A percentile compares a stretch with the other conserved stretches of the same genome.
Conservation (phyloP, 495 filamentous ascomycete species). For the Hypoxylon subgilvum region DNA sequence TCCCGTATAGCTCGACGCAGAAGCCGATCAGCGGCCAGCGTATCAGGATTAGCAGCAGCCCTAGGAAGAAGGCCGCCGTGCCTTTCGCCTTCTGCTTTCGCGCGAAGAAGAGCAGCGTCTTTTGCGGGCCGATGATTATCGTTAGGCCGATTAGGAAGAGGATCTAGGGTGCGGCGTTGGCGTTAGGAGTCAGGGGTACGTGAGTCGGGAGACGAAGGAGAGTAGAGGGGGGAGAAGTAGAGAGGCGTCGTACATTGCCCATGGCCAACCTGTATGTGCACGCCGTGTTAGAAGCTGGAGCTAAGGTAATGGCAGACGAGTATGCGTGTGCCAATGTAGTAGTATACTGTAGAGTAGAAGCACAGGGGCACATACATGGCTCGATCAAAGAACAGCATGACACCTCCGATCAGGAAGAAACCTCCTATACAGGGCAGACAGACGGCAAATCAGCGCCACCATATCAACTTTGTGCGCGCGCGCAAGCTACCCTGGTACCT, state of each 20-base stretch:
- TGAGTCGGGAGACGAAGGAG: background rate
- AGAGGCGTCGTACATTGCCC: constrained; percentile 71
- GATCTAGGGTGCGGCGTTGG: no score
- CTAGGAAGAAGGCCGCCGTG: constrained; percentile 84
- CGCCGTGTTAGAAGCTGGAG: background rate
- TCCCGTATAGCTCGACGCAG: constrained; percentile 86
- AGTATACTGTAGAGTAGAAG: no score
- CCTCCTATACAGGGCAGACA: constrained; percentile 66
- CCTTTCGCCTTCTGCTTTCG: constrained; percentile 90
- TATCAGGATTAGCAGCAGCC: constrained; percentile 82
- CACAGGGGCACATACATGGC: constrained; percentile 83
- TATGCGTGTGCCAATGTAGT: constrained; percentile 25
- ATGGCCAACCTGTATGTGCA: constrained; percentile 71
- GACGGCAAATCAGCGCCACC: constrained; percentile 18
- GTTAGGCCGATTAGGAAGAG: constrained; percentile 96
- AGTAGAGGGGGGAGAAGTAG: no score
- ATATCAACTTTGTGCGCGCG: constrained; percentile 1
- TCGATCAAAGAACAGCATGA: constrained; percentile 95
- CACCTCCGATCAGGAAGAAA: constrained; percentile 90
- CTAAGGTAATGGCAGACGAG: background rate
- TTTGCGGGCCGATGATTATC: constrained; percentile 90
- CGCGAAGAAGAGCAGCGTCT: constrained; percentile 91
- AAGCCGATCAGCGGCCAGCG: constrained; percentile 91
- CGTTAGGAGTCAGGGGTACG: no score
- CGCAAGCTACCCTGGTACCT: background rate